These are phyloP conservation scores for Testicularia cyperi DNA, from an alignment of 1,284 basidiomycete genomes.

Conservation along the genomic window DNA sequence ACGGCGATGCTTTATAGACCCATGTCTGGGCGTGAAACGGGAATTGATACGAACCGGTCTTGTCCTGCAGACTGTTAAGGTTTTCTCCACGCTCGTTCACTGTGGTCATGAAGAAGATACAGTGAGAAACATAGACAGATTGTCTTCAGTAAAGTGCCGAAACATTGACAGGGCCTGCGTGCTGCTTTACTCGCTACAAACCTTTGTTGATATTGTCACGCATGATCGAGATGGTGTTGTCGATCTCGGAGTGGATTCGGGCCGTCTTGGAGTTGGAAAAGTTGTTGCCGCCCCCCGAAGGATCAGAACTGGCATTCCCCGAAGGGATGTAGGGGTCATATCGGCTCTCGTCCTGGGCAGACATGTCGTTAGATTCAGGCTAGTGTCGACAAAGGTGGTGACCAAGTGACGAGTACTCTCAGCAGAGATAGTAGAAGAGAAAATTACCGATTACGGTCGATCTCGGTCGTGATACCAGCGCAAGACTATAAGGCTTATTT, in stretches of 20 bases:
- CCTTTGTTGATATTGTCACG: conserved; percentile 78
- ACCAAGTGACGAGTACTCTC: too few species aligned
- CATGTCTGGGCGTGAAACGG: not conserved
- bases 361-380: conserved; percentile 18
- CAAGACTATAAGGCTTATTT: too few species aligned
- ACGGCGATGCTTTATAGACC: too few species aligned
- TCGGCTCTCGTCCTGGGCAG: conserved; percentile 39
- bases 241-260: conserved; percentile 57
- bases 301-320: conserved; percentile 41
- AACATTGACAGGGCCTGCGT: not conserved
- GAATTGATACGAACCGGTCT: conserved; percentile 76
- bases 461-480: too few species aligned
- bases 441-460: too few species aligned
- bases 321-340: conserved; percentile 59
- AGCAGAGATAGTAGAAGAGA: too few species aligned
- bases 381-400: conserved; percentile 1
- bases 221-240: conserved; percentile 74
- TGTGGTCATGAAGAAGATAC: conserved; percentile 55
- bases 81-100: conserved; percentile 93
- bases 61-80: conserved; percentile 91
- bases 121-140: not conserved
- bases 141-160: conserved; percentile 1
- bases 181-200: not conserved
- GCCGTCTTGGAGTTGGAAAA: conserved; percentile 54
- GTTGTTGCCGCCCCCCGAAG: conserved; percentile 36